These are phyloP conservation scores for Pichia rugopelliculosa DNA, from an alignment of 805 yeast species.

Conservation along the genomic window DNA sequence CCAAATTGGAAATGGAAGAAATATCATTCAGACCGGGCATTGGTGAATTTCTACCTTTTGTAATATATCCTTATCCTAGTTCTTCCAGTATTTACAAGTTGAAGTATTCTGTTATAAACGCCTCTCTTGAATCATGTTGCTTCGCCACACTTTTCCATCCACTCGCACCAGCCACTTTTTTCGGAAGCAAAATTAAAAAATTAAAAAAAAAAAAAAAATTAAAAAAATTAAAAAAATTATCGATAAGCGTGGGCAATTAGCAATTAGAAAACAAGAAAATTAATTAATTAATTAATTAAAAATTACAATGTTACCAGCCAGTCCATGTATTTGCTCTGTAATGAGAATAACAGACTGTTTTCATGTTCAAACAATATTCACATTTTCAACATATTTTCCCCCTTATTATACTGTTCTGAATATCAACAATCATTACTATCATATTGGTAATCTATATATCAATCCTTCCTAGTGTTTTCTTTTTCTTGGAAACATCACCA, in stretches of 20 bases:
- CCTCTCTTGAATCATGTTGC: background rate
- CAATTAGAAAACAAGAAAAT: background rate
- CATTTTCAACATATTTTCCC: background rate
- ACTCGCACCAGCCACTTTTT: background rate
- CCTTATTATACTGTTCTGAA: background rate
- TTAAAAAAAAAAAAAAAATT: background rate
- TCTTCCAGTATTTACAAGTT: background rate
- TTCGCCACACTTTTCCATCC: background rate
- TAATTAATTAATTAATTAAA: background rate
- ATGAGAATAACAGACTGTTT: background rate
- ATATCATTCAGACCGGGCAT: background rate
- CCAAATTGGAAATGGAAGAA: background rate
- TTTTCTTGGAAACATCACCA: slow-evolving; percentile 2
- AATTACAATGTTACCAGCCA: background rate
- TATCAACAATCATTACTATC: background rate
- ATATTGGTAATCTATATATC: background rate
- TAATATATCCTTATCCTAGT: no score
- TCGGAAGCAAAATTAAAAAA: background rate
- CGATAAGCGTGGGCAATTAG: background rate
- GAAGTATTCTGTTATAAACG: background rate
- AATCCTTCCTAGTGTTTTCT: background rate
- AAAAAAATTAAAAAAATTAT: background rate
- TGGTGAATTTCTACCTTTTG: no score
- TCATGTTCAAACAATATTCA: no score
- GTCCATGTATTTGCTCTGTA: background rate